Conservation (phyloP, 805 yeast species). For the Kluyveromyces aestuarii region DNA sequence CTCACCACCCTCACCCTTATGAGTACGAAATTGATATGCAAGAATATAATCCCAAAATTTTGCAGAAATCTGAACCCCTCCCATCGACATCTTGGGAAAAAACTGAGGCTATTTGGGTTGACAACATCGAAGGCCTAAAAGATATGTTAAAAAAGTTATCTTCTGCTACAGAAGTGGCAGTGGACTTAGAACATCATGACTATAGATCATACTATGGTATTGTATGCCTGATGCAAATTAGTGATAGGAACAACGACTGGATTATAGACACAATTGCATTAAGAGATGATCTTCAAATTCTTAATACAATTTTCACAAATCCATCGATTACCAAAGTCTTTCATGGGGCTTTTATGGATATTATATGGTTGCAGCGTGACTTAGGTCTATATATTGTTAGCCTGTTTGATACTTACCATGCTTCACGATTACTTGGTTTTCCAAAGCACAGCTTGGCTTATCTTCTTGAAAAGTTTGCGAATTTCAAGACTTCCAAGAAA, state of each 20-base stretch:
- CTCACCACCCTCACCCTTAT: conserved; percentile 76
- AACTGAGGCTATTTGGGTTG: conserved; percentile 65
- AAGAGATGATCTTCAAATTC: conserved; percentile 54
- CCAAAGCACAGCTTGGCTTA: conserved; percentile 81
- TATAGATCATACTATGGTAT: conserved; percentile 83
- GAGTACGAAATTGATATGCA: conserved; percentile 59
- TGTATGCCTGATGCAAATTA: conserved; percentile 88
- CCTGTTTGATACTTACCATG: conserved; percentile 87
- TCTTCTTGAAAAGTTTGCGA: conserved; percentile 68
- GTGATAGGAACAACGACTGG: conserved; percentile 75
- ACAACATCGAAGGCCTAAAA: conserved; percentile 41
- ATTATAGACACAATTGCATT: conserved; percentile 76
- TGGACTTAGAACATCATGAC: conserved; percentile 95
- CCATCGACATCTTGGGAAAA: conserved; percentile 56
- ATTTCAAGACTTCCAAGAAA: conserved; percentile 82
- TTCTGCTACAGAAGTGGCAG: conserved; percentile 59
- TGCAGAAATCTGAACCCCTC: conserved; percentile 38
- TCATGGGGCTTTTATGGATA: conserved; percentile 96
- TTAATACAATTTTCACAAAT: conserved; percentile 73
- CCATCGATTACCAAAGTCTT: conserved; percentile 78
- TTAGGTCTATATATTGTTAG: conserved; percentile 85
- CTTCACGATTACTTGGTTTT: conserved; percentile 69
- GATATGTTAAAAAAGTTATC: conserved; percentile 47
- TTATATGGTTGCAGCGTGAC: conserved; percentile 94
- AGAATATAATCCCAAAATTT: conserved; percentile 55